Percentiles rank a stretch among this genome's conserved stretches.
These are phyloP conservation scores for Penicillium canariense DNA, from an alignment of 495 filamentous ascomycete species.

Conservation along the genomic window DNA sequence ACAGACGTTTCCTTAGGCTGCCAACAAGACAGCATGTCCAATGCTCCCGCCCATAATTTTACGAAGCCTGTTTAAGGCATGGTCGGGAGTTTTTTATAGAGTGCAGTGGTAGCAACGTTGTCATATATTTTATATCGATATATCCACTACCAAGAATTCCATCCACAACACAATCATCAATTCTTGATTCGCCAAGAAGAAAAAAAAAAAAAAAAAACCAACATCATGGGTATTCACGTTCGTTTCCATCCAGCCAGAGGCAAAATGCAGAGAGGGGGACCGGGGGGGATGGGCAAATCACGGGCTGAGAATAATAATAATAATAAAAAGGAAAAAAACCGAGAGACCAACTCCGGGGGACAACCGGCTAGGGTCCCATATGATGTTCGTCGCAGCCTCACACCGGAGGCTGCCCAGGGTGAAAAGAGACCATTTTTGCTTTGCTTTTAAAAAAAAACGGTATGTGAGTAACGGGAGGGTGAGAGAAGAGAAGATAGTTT, in stretches of 20 bases:
- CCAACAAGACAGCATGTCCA: not conserved
- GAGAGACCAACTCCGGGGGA: constrained; percentile 23
- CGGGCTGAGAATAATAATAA: constrained; percentile 10
- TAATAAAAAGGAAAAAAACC: constrained; percentile 2
- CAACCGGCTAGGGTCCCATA: constrained; percentile 19
- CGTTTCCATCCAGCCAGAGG: constrained; percentile 26
- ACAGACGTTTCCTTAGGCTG: not conserved
- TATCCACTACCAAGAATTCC: constrained; percentile 22
- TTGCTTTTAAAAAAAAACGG: constrained; percentile 27
- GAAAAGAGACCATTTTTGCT: constrained; percentile 5
- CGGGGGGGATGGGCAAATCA: constrained; percentile 8
- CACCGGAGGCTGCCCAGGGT: not conserved
- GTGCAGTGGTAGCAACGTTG: no score
- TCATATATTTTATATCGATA: constrained; percentile 23
- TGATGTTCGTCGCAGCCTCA: constrained; percentile 18
- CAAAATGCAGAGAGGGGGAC: constrained; percentile 17
- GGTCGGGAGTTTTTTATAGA: no score
- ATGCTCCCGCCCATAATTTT: not conserved
- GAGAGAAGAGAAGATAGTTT: constrained; percentile 13
- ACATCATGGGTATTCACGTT: constrained; percentile 41
- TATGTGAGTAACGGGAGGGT: constrained; percentile 16
- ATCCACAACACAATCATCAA: constrained; percentile 22
- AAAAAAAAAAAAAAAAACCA: constrained; percentile 21
- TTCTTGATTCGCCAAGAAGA: constrained; percentile 27
- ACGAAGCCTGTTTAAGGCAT: not conserved